A percentile compares a stretch with the other conserved stretches of the same genome.
These are phyloP conservation scores for Rhododendron mucronatum DNA, from an alignment of 148 eudicot genomes.

Conservation along the genomic window DNA sequence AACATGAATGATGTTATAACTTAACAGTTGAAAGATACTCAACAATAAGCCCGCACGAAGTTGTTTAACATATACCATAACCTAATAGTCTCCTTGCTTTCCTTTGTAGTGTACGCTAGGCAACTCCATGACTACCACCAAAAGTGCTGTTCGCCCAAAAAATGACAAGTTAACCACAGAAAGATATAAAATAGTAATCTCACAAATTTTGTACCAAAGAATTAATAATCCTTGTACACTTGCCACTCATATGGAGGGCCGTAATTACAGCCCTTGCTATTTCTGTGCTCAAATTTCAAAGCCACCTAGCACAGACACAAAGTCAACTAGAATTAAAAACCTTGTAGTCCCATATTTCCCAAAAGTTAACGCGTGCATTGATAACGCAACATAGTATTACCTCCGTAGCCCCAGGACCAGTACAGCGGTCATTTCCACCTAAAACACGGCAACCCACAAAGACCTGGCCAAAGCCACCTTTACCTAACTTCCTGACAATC, in stretches of 20 bases:
- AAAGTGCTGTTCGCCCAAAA: slow-evolving; percentile 52
- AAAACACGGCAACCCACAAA: slow-evolving; percentile 75
- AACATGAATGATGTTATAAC: not conserved
- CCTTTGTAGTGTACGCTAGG: slow-evolving; percentile 88
- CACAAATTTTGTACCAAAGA: not conserved
- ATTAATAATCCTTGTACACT: slow-evolving; percentile 49
- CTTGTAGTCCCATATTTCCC: not conserved
- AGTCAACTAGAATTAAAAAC: not conserved
- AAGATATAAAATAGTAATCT: not conserved
- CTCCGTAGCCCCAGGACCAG: slow-evolving; percentile 75
- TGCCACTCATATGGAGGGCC: slow-evolving; percentile 97
- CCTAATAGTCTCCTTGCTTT: slow-evolving; percentile 84
- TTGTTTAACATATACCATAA: slow-evolving; percentile 53
- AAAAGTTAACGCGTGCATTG: not conserved
- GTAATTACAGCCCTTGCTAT: slow-evolving; percentile 87
- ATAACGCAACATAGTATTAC: slow-evolving; percentile 23
- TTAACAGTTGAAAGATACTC: not conserved
- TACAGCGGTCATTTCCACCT: slow-evolving; percentile 58
- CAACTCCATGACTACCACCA: slow-evolving; percentile 86
- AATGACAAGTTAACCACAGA: not conserved
- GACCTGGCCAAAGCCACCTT: slow-evolving; percentile 94
- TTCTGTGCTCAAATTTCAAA: slow-evolving; percentile 80
- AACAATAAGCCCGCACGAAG: not conserved
- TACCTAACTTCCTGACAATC: slow-evolving; percentile 78
- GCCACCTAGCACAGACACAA: slow-evolving; percentile 50